Conservation (phyloP, 2,329 filamentous ascomycete genomes). For the Penicillium thymicola region DNA sequence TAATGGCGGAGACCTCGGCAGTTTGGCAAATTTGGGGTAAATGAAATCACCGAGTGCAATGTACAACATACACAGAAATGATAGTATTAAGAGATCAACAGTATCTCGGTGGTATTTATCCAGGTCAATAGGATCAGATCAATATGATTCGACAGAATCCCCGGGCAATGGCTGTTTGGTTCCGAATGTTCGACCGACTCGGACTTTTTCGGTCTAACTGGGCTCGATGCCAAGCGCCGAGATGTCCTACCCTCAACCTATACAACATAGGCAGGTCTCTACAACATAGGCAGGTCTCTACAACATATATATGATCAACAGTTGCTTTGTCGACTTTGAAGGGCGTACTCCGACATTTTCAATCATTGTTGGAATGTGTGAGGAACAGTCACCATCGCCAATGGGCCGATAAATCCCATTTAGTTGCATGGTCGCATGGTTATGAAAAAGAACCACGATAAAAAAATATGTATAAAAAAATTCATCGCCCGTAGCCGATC, state of each 20-base stretch:
- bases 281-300: background rate
- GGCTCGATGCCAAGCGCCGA: constrained; percentile 1
- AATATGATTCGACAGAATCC: constrained; percentile 12
- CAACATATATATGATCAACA: too few relatives aligned
- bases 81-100: background rate
- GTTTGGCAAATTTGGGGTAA: constrained; percentile 12
- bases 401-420: too few relatives aligned
- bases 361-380: too few relatives aligned
- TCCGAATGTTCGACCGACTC: constrained; percentile 6
- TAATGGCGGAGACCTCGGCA: constrained; percentile 28
- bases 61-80: background rate
- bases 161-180: constrained; percentile 4
- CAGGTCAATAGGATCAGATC: constrained; percentile 1
- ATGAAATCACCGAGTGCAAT: constrained; percentile 16
- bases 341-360: too few relatives aligned
- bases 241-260: background rate
- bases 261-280: background rate
- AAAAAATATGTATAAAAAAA: background rate
- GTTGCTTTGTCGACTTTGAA: background rate
- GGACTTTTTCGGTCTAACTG: constrained; percentile 19
- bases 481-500: background rate
- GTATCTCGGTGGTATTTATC: background rate
- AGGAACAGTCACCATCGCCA: too few relatives aligned
- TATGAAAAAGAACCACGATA: too few relatives aligned
- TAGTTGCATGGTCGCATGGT: too few relatives aligned